Base-by-base conservation (phyloP, 768 basidiomycete genomes). In the Russula virescens region DNA sequence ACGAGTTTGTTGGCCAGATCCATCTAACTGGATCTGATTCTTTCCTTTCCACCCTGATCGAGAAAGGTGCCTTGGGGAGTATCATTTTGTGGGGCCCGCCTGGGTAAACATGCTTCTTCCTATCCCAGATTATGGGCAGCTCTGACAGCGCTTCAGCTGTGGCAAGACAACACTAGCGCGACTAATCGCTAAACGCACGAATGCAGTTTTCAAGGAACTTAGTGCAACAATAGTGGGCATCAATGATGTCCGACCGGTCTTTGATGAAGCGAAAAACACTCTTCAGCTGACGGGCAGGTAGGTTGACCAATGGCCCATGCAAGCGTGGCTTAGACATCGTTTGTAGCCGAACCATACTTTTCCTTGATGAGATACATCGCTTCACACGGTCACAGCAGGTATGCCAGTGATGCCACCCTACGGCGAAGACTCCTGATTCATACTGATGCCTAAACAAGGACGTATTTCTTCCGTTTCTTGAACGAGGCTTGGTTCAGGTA, bases 351-450 rank as follows among this genome's bases (percentile, higher is more conserved):
- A 94, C 91, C 0, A 75, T 91, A 38, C 69, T 94, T 16, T 94
- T 94, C 71, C 73, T 93, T 60, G 92, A 94, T 68, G 91, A 94
- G 73, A 85, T 94, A 16, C 91, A 92, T 75, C 83, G 90, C 1
- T 91, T 89, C 69, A 88, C 83, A 70, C 86, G 83, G 66, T 75
- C 81, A 7, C 86, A 88, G 66, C 88, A 90, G 73, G 86, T 85
- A 62, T 28, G 14, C 40, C 1, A 7, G n/a, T n/a, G n/a, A n/a
- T n/a, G n/a, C 25, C 13, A 6, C 35, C 28, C 31, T n/a, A n/a
- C n/a, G n/a, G 14, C 45, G 31, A 45, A 25, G 21, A 21, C n/a
- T 34, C 52, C 45, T 52, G 48, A 28, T 35, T 63, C 46, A 46
- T 65, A 47, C 55, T 68, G 68, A 62, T 66, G 67, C 35, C 55